Evolutionary conservation across 2,329 filamentous ascomycete genomes (phyloP), one percentile per base, ranked within the genome.

Genomic region (Penicillium sp.): DNA sequence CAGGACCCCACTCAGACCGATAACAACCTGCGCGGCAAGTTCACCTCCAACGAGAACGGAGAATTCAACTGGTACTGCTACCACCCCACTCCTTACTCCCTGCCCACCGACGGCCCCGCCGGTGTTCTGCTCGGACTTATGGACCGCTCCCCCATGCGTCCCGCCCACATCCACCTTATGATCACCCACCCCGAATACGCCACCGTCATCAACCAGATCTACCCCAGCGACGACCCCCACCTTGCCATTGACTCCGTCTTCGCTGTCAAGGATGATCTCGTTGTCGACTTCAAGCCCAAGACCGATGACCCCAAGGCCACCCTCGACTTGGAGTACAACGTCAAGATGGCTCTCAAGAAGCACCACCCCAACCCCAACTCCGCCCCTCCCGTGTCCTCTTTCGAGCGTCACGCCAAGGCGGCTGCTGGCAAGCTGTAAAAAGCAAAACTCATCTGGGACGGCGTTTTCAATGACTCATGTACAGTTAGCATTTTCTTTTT

Each of bases 21-120:
- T 68, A 88, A 90, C 81, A 91, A 91, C 79, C 80, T 90, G 40
- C 83, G 88, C 41, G 88, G 88, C 71, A 90, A 90, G 77, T 90
- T 90, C 79, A 82, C 81, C 64, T 83, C 86, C 59, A 83, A 89
- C 72, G 81, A 82, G 64, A 81, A 90, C 58, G 88, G 88, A 63
- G 81, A 86, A 58, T 72, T 69, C 71, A 89, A 87, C 75, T 82
- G 79, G 75, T 87, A 89, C 74, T 90, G 90, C 82, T 90, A 87
- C 80, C 83, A 88, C 74, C 88, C 88, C 1, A 90, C 88, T 0
- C 84, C 86, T 5, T 90, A 90, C 75, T 86, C 86, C 38, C 79
- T 90, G 57, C 86, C 87, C 42, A 85, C 81, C 47, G 84, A 88
- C 63, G 87, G 77, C 10, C 81, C 82, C 32, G 79, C 81, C 21